Evolutionary conservation across 495 filamentous ascomycete species (phyloP).

Genomic region (Podospora pseudopauciseta): DNA sequence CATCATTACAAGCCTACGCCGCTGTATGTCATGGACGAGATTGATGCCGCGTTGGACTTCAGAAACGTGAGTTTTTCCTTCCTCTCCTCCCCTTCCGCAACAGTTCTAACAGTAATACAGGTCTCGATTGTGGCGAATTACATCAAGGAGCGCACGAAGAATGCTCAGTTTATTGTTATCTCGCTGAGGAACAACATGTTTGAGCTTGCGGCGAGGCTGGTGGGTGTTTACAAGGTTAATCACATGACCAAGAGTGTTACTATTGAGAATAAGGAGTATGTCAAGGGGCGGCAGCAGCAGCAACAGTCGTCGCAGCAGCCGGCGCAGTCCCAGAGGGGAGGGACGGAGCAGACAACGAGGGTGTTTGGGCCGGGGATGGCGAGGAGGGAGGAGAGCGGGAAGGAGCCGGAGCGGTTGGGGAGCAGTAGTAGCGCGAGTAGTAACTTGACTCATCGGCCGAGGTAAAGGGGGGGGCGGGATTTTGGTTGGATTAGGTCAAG

Average conservation of each 20-base stretch:
- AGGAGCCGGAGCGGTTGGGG: not conserved
- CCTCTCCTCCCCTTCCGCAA: constrained; percentile 18
- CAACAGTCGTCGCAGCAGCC: constrained; percentile 8
- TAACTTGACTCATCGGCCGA: constrained; percentile 2
- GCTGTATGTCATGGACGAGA: constrained; percentile 99
- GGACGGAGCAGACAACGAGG: not conserved
- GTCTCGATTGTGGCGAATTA: constrained; percentile 98
- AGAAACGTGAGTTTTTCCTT: constrained; percentile 68
- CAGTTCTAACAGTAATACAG: constrained; percentile 41
- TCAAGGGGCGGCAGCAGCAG: constrained; percentile 17
- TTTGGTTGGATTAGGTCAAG: not conserved
- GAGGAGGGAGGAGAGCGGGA: not conserved
- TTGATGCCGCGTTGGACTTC: constrained; percentile 97
- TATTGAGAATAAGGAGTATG: constrained; percentile 85
- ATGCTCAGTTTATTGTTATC: constrained; percentile 98
- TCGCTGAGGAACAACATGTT: constrained; percentile 99
- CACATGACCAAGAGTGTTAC: constrained; percentile 99
- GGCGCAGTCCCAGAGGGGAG: not conserved
- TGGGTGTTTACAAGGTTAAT: constrained; percentile 98
- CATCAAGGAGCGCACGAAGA: constrained; percentile 98
- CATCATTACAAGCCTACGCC: constrained; percentile 98
- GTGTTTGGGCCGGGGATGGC: not conserved
- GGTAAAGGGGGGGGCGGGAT: not conserved
- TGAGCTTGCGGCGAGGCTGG: constrained; percentile 86
- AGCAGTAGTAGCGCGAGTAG: not conserved